phyloP scores from a whole-genome alignment of 495 filamentous ascomycete genomes.

The Lepraria neglecta region DNA sequence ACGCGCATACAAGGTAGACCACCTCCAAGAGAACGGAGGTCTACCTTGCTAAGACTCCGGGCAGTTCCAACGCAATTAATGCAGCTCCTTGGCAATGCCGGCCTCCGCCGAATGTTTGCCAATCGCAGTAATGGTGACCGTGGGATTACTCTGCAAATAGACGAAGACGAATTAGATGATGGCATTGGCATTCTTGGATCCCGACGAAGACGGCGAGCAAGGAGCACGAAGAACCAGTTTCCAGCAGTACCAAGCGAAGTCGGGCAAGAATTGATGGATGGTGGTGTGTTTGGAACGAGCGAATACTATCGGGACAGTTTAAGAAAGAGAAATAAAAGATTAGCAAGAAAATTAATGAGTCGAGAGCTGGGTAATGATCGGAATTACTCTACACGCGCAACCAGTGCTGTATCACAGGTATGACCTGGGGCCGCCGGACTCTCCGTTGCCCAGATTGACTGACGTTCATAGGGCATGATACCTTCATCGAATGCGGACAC shows the following conservation, averaged over 20 bases:
- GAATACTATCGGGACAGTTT: slow-evolving; percentile 44
- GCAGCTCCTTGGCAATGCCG: slow-evolving; percentile 36
- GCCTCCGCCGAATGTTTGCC: slow-evolving; percentile 36
- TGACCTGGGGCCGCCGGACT: slow-evolving; percentile 17
- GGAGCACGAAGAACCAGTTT: slow-evolving; percentile 44
- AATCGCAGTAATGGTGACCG: slow-evolving; percentile 25
- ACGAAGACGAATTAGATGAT: slow-evolving; percentile 38
- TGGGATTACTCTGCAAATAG: slow-evolving; percentile 34
- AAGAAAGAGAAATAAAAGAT: slow-evolving; percentile 50
- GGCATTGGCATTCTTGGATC: slow-evolving; percentile 21
- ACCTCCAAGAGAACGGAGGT: not conserved
- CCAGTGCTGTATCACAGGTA: slow-evolving; percentile 62
- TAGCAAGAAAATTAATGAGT: slow-evolving; percentile 65
- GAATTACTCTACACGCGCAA: slow-evolving; percentile 47
- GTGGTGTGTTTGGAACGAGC: slow-evolving; percentile 67
- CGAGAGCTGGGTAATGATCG: slow-evolving; percentile 67
- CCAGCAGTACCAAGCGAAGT: slow-evolving; percentile 73
- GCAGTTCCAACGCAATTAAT: slow-evolving; percentile 32
- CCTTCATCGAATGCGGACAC: slow-evolving; percentile 75
- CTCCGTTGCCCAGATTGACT: slow-evolving; percentile 29
- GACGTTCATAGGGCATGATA: slow-evolving; percentile 47
- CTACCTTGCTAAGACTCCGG: slow-evolving; percentile 5
- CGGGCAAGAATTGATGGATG: slow-evolving; percentile 69
- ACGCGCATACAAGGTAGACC: slow-evolving; percentile 24
- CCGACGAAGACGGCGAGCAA: slow-evolving; percentile 31